These are phyloP conservation scores for Aegilops speltoides DNA, from an alignment of 176 grass and related monocot genomes.

Conservation along the genomic window DNA sequence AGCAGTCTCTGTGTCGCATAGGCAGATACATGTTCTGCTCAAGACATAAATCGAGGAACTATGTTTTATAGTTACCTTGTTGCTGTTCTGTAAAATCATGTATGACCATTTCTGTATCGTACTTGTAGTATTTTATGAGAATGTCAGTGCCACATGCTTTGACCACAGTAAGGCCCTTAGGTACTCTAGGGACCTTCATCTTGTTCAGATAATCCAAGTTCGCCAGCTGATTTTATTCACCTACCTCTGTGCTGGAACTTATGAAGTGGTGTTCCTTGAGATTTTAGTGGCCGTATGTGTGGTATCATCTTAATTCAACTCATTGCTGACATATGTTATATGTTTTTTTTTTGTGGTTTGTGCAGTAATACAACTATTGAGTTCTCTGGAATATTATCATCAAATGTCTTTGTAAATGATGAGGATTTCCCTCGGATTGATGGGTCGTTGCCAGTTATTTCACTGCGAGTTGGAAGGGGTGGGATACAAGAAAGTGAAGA, in stretches of 20 bases:
- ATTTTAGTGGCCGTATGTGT: background rate
- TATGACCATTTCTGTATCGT: background rate
- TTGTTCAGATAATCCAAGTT: background rate
- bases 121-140: constrained; percentile 16
- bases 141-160: constrained; percentile 19
- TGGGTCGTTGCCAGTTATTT: constrained; percentile 39
- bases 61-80: constrained; percentile 14
- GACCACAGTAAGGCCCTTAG: background rate
- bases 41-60: constrained; percentile 9
- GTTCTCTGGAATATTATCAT: constrained; percentile 68
- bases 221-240: background rate
- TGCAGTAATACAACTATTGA: constrained; percentile 82
- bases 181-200: background rate
- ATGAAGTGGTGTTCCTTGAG: background rate
- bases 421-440: constrained; percentile 47
- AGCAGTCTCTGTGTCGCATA: background rate
- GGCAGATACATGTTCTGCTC: background rate
- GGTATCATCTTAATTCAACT: constrained; percentile 34
- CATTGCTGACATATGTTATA: constrained; percentile 23
- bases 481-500: constrained; percentile 45
- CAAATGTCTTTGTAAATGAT: constrained; percentile 68
- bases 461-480: constrained; percentile 36
- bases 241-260: constrained; percentile 1
- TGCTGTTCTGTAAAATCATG: background rate
- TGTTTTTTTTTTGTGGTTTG: constrained; percentile 28